Base-by-base conservation (phyloP, 2,329 filamentous ascomycete genomes). In the Cladosporium cucumerinum region DNA sequence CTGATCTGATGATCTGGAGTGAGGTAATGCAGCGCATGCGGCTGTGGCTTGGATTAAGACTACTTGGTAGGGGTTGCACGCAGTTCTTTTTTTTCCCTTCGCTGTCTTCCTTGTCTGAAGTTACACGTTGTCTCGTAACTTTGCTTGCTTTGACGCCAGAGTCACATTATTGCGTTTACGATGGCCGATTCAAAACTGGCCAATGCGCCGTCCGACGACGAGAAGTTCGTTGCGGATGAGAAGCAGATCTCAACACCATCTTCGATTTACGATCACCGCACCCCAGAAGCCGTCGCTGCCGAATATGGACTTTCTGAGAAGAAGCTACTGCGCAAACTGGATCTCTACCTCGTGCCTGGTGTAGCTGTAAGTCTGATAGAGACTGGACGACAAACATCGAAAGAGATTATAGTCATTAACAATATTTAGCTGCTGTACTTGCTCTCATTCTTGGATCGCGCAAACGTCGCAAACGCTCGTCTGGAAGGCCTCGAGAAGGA, bases 251-350 rank as follows among this genome's bases (percentile, higher is more conserved):
- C 32, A 11, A 25, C 48, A 23, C 21, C 48, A 1, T 32, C 60
- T 18, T 46, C 61, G 12, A 28, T 26, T 23, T 28, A 23, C 21
- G 30, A 10, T 8, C 30, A 10, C 3, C 48, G 46, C 3, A 43
- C 30, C 6, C 59, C 59, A 7, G 32, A 51, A 51, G 68, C 69
- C 21, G 60, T 69, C 48, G 68, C 66, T n/a, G 65, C 66, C 1
- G 54, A 65, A 52, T 64, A 67, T 55, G 68, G 70, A 46, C 72
- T 89, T 34, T 83, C 85, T 63, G 87, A 89, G 71, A 84, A 80
- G 48, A 77, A 79, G 0, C 76, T 91, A 1, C 70, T 90, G 7
- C 79, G 87, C 11, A 90, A 84, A 78, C 83, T 82, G 49, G 82
- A 77, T 34, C 58, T 71, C 12, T 75, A 76, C 62, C 70, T 82